phyloP scores from a whole-genome alignment of 1,284 basidiomycete species.

The Megacollybia platyphylla region DNA sequence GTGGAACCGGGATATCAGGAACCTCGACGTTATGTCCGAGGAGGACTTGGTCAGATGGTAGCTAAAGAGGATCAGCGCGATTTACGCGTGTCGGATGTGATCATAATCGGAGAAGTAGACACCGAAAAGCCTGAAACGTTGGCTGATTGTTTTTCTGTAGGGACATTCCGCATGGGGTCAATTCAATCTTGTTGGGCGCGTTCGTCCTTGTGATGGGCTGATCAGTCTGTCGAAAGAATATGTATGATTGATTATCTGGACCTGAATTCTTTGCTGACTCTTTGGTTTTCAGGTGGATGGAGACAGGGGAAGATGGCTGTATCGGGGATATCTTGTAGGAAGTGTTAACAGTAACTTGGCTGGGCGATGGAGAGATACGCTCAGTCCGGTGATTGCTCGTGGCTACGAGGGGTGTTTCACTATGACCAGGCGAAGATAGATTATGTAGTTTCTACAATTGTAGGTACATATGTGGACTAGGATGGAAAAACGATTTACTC shows the following conservation, averaged over 20 bases:
- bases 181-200: slow-evolving; percentile 55
- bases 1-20: slow-evolving; percentile 21
- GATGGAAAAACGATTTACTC: too few species aligned
- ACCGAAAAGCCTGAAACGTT: slow-evolving; percentile 1
- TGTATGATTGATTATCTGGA: slow-evolving; percentile 25
- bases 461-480: too few species aligned
- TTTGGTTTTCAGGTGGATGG: slow-evolving; percentile 33
- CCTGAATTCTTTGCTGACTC: slow-evolving; percentile 2
- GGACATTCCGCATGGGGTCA: slow-evolving; percentile 76
- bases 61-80: slow-evolving; percentile 9
- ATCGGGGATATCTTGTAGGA: slow-evolving; percentile 64
- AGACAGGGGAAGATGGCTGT: slow-evolving; percentile 65
- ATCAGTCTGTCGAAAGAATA: slow-evolving; percentile 65
- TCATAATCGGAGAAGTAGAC: slow-evolving; percentile 58
- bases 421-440: slow-evolving; percentile 49
- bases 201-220: slow-evolving; percentile 60
- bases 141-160: slow-evolving; percentile 19
- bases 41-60: slow-evolving; percentile 7
- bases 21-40: slow-evolving; percentile 27
- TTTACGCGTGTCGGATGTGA: slow-evolving; percentile 36
- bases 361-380: slow-evolving; percentile 66
- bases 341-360: slow-evolving; percentile 47
- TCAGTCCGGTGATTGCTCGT: slow-evolving; percentile 36
- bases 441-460: background rate
- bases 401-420: slow-evolving; percentile 72